Evolutionary conservation across 306 rosid species (phyloP), one percentile per base, ranked within the genome.

Genomic region (Sicyos baderoa): DNA sequence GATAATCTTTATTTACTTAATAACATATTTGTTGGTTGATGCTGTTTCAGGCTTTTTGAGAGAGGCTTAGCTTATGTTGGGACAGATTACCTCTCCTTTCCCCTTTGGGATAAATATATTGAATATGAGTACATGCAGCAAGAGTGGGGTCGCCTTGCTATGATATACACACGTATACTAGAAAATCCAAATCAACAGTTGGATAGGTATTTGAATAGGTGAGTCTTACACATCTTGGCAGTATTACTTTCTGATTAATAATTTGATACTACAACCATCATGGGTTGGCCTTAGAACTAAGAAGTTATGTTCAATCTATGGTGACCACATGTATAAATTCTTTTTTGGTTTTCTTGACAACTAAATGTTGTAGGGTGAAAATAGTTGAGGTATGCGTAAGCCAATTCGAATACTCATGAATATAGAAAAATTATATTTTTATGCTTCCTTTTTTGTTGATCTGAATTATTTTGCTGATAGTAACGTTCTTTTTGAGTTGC

Each of bases 91-190:
- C 83, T 90, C 58, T 94, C 99, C 18, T 90, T 85, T 81, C 85
- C 95, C 48, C 91, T 94, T 23, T 94, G 99, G 99, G 99, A 94
- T 82, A 90, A 87, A 78, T 90, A 90, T 80, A 94, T 94, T 73
- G 99, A 94, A 75, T 94, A 90, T 64, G 99, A 94, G 79, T 90
- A 86, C 82, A 86, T 87, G 87, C 97, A 94, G 85, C 97, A 90
- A 76, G 99, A 91, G 70, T 94, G 99, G 99, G 91, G 86, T 48
- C 83, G 83, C 50, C 96, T 90, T 77, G 99, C 96, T 53, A 40
- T 82, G 82, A 94, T 90, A 60, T 94, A 94, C 78, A 86, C 99
- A 40, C 84, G 95, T 74, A 90, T 94, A 73, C 77, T 94, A 68
- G 95, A 90, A 85, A 85, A 86, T 83, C 99, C 99, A 66, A 90